Evolutionary conservation across 177 flowering plant genomes (phyloP).

Genomic region (Vitis hybrid): DNA sequence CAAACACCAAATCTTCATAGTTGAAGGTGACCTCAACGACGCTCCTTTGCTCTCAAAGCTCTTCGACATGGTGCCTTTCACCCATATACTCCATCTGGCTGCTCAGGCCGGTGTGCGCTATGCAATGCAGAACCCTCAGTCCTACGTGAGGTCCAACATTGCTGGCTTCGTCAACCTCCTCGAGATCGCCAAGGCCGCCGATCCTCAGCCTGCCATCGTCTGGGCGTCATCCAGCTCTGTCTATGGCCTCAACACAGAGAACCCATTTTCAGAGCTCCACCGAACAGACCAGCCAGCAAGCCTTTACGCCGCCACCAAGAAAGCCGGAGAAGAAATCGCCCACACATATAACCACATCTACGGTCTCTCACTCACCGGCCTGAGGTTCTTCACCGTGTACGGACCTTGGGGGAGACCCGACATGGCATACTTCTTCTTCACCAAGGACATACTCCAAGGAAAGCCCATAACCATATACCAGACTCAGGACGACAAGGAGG

Average conservation of each 20-base stretch:
- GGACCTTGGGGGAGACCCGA: slow-evolving; percentile 87
- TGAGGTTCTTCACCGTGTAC: slow-evolving; percentile 70
- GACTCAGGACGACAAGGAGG: slow-evolving; percentile 64
- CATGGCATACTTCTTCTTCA: slow-evolving; percentile 76
- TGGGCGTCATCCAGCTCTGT: slow-evolving; percentile 98
- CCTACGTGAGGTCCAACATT: slow-evolving; percentile 70
- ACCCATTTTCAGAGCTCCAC: slow-evolving; percentile 65
- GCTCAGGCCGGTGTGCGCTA: slow-evolving; percentile 98
- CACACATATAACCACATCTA: slow-evolving; percentile 75
- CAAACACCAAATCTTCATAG: slow-evolving; percentile 66
- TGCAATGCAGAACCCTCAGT: slow-evolving; percentile 86
- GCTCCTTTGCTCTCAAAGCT: slow-evolving; percentile 51
- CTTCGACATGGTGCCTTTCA: slow-evolving; percentile 82
- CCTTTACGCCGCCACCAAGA: slow-evolving; percentile 71
- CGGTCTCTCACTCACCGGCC: slow-evolving; percentile 65
- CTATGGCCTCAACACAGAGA: slow-evolving; percentile 78
- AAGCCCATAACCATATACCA: slow-evolving; percentile 44
- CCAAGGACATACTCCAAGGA: slow-evolving; percentile 55
- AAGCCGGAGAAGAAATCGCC: slow-evolving; percentile 78
- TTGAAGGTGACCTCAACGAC: slow-evolving; percentile 82
- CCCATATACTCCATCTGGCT: slow-evolving; percentile 86
- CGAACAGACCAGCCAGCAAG: slow-evolving; percentile 77
- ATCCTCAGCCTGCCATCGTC: slow-evolving; percentile 87
- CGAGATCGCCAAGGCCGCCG: slow-evolving; percentile 61
- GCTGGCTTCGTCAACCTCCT: slow-evolving; percentile 81